Conservation (phyloP, 106 monocot genomes). For the Xerophyta viscosa region DNA sequence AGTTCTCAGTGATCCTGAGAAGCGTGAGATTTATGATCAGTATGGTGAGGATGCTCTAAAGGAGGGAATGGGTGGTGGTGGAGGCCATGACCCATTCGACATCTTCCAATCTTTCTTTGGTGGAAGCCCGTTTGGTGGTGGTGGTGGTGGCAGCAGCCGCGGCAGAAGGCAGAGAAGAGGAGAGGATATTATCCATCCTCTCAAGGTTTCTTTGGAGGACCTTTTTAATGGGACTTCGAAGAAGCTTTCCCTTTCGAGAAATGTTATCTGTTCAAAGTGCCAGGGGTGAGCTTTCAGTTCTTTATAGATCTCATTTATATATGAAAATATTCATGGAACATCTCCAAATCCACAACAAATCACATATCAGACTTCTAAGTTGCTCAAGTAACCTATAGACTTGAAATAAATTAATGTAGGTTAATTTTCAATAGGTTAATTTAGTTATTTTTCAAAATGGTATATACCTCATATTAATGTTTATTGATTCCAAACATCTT, state of each 20-base stretch:
- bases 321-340: too few species aligned
- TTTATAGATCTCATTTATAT: too few species aligned
- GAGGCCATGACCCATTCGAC: constrained; percentile 63
- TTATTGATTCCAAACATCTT: too few species aligned
- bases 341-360: too few species aligned
- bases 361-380: too few species aligned
- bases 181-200: constrained; percentile 80
- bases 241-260: constrained; percentile 79
- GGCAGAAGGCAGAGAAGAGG: constrained; percentile 82
- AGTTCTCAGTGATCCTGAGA: constrained; percentile 84
- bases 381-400: too few species aligned
- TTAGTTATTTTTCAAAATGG: too few species aligned
- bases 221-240: constrained; percentile 71
- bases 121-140: constrained; percentile 74
- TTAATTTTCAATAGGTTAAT: too few species aligned
- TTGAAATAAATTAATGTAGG: too few species aligned
- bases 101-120: constrained; percentile 92
- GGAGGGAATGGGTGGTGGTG: constrained; percentile 87
- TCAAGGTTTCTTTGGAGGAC: constrained; percentile 75
- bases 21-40: constrained; percentile 86
- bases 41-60: constrained; percentile 93
- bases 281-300: constrained; percentile 58
- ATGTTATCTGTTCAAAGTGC: constrained; percentile 72
- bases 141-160: constrained; percentile 65
- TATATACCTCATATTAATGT: too few species aligned